Percentiles rank a stretch among this genome's conserved stretches.
Conservation (phyloP, 164 flowering plant genomes). For the Chimonanthus salicifolius region DNA sequence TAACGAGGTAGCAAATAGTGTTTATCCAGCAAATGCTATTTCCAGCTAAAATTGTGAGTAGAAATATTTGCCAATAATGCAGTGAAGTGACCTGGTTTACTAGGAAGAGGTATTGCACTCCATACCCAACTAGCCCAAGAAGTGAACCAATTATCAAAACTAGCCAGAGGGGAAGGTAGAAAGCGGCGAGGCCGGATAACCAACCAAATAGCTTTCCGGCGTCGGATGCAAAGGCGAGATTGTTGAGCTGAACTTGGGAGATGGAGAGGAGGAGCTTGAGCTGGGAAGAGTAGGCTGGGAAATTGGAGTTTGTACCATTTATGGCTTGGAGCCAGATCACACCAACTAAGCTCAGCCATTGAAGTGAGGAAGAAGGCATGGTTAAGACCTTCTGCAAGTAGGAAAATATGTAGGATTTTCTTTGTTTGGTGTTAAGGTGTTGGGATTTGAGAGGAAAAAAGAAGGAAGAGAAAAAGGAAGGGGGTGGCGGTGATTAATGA, state of each 20-base stretch:
- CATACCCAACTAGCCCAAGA: conserved; percentile 71
- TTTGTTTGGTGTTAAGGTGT: not conserved
- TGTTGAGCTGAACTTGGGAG: conserved; percentile 78
- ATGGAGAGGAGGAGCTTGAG: conserved; percentile 56
- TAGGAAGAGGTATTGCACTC: conserved; percentile 64
- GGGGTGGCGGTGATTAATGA: not conserved
- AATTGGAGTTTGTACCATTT: conserved; percentile 67
- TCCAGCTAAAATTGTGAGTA: conserved; percentile 64
- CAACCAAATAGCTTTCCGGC: conserved; percentile 85
- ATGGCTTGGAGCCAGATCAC: conserved; percentile 79
- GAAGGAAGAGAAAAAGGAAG: not conserved
- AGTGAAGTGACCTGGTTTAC: conserved; percentile 25
- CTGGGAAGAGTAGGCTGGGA: conserved; percentile 84
- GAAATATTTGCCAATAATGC: conserved; percentile 47
- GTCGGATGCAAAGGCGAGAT: conserved; percentile 89
- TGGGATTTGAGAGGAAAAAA: not conserved
- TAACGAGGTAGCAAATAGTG: conserved; percentile 60
- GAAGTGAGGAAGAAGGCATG: conserved; percentile 24
- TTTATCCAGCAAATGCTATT: conserved; percentile 97
- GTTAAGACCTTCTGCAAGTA: conserved; percentile 2
- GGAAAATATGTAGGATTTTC: not conserved
- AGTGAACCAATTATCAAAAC: conserved; percentile 61
- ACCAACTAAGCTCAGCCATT: conserved; percentile 72
- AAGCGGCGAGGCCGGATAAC: conserved; percentile 68
- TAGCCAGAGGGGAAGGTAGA: conserved; percentile 56